A percentile compares a stretch with the other conserved stretches of the same genome.
Conservation (phyloP, 495 filamentous ascomycete genomes). For the Cercophora scortea region DNA sequence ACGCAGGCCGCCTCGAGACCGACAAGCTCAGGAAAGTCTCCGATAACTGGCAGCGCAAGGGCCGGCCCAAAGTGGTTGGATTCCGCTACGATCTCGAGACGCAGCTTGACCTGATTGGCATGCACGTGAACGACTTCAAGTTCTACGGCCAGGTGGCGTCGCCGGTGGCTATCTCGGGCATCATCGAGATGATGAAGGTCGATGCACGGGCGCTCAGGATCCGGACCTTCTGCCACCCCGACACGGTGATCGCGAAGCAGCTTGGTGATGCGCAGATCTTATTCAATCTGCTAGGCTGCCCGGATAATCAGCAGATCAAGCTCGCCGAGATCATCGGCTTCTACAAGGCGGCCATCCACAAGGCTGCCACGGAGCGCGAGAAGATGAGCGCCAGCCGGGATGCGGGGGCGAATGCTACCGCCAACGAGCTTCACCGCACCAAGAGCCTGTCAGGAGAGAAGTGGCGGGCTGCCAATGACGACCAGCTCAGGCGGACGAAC, state of each 20-base stretch:
- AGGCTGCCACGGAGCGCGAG: constrained; percentile 25
- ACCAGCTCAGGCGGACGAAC: neutral
- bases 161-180: constrained; percentile 15
- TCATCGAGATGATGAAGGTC: constrained; percentile 32
- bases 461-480: neutral
- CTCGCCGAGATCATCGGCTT: constrained; percentile 31
- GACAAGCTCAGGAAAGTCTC: constrained; percentile 26
- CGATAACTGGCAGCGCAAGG: constrained; percentile 32
- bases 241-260: constrained; percentile 40
- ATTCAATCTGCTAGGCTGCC: constrained; percentile 26
- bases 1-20: constrained; percentile 28
- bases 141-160: constrained; percentile 31
- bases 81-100: constrained; percentile 45
- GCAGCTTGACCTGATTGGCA: constrained; percentile 33
- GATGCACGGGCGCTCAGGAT: constrained; percentile 32
- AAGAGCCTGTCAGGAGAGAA: constrained; percentile 4
- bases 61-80: constrained; percentile 32
- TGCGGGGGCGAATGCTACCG: neutral
- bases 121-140: constrained; percentile 32
- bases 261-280: constrained; percentile 31
- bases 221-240: constrained; percentile 38
- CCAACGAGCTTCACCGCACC: neutral
- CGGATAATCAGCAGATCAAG: constrained; percentile 23
- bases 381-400: neutral
- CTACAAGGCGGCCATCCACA: constrained; percentile 31